Evolutionary conservation across 805 yeast genomes (phyloP), one percentile per base, ranked within the genome.

Genomic region (Lachancea lanzarotensis): DNA sequence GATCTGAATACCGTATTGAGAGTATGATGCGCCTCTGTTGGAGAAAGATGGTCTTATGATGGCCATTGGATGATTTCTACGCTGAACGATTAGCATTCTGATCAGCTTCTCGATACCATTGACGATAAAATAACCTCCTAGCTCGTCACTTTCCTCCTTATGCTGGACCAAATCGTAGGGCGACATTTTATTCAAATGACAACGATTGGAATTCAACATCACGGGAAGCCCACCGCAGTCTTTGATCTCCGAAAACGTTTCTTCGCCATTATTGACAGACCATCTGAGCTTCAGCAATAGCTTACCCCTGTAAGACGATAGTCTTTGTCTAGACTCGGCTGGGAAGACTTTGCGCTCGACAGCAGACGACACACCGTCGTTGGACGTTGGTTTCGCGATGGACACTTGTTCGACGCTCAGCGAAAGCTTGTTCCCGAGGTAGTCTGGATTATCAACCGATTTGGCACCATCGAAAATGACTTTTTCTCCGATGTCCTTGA

Each of bases 41-140:
- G 82, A 83, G 61, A 91, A 93, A 10, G 95, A 85, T 29, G 96
- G 95, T 71, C 98, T 87, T 48, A 89, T 83, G 57, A 93, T 80
- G 11, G 98, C 98, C 96, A 93, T 88, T 19, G 98, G 95, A 63
- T 90, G 97, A 65, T 93, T 93, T 68, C 98, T 79, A 66, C 98
- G 82, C 70, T 91, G 98, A 16, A 93, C 97, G 72, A 93, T 88
- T 66, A 93, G 79, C 98, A 93, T 88, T 70, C 98, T 86, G 57
- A 93, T 80, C 58, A 93, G 74, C 68, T 93, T 93, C 68, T 93
- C 98, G 55, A 91, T 90, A 73, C 98, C 98, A 63, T 91, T 91
- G 49, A 91, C 90, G 54, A 89, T 78, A 66, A 93, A 93, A 66
- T 93, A 93, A 33, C 98, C 98, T 52, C 98, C 98, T 49, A 89